Percentiles rank a stretch among this genome's conserved stretches.
Conservation (phyloP, 352 stramenopile species). For the Globisporangium orthogonon region DNA sequence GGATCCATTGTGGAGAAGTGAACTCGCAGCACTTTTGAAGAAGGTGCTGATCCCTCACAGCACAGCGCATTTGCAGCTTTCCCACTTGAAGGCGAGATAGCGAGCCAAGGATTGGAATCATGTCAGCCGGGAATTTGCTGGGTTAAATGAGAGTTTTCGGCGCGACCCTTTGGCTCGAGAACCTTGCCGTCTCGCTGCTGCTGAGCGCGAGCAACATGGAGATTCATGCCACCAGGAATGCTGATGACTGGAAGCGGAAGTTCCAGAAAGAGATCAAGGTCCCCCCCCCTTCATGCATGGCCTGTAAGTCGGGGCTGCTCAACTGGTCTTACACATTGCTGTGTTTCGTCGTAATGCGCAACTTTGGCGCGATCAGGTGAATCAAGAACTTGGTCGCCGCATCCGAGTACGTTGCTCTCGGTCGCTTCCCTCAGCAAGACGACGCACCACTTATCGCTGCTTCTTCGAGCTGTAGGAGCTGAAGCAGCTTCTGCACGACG, state of each 20-base stretch:
- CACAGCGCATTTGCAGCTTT: too few relatives aligned
- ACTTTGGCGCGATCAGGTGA: constrained; percentile 33
- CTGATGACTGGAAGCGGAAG: constrained; percentile 56
- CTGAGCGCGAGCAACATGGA: constrained; percentile 11
- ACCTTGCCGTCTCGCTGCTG: constrained; percentile 11
- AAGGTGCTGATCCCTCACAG: too few relatives aligned
- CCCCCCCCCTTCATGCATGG: too few relatives aligned
- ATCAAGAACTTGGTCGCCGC: constrained; percentile 59
- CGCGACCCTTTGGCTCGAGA: not conserved
- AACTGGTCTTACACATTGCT: not conserved
- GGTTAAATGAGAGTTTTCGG: too few relatives aligned
- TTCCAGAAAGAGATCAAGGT: constrained; percentile 68
- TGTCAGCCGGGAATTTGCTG: too few relatives aligned
- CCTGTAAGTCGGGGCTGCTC: too few relatives aligned
- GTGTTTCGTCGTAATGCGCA: too few relatives aligned
- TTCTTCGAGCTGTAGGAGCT: constrained; percentile 23
- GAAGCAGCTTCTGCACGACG: constrained; percentile 39
- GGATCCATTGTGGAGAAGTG: too few relatives aligned
- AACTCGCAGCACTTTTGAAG: too few relatives aligned
- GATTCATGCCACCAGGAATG: constrained; percentile 6
- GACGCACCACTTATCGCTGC: too few relatives aligned
- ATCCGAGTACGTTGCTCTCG: constrained; percentile 32
- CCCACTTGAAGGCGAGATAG: too few relatives aligned
- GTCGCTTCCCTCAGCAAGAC: not conserved
- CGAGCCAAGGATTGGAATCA: too few relatives aligned